Percentiles rank a stretch among this genome's conserved stretches.
These are phyloP conservation scores for Poronia punctata DNA, from an alignment of 495 filamentous ascomycete genomes.

Conservation along the genomic window DNA sequence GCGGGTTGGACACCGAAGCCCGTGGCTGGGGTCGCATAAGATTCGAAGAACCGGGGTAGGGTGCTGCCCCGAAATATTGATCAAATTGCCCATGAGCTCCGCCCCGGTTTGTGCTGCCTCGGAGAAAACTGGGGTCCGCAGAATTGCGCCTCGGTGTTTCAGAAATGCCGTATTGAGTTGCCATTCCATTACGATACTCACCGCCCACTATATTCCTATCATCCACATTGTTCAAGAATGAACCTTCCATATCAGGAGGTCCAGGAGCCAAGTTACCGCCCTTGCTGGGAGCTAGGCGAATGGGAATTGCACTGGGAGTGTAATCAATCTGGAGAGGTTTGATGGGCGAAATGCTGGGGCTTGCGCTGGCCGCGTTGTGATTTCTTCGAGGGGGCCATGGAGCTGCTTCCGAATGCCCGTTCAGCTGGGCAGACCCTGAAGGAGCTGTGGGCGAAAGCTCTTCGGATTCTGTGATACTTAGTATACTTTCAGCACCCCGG, in stretches of 20 bases:
- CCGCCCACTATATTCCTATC: too few species aligned
- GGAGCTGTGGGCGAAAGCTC: slow-evolving; percentile 25
- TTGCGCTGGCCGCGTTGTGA: slow-evolving; percentile 11
- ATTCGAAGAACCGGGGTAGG: slow-evolving; percentile 13
- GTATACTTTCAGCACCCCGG: slow-evolving; percentile 1
- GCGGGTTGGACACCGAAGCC: slow-evolving; percentile 14
- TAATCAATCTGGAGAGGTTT: slow-evolving; percentile 7
- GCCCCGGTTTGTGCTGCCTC: slow-evolving; percentile 12
- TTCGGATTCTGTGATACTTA: slow-evolving; percentile 28
- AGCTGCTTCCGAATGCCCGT: slow-evolving; percentile 10
- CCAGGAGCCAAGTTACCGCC: not conserved
- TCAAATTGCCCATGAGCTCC: too few species aligned
- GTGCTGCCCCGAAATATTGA: slow-evolving; percentile 11
- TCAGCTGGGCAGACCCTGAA: slow-evolving; percentile 17
- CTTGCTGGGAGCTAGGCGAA: slow-evolving; percentile 1
- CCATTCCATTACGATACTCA: too few species aligned
- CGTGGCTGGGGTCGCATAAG: slow-evolving; percentile 12
- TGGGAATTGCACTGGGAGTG: slow-evolving; percentile 6
- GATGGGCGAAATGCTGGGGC: slow-evolving; percentile 17
- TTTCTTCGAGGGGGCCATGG: slow-evolving; percentile 12
- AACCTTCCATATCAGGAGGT: not conserved
- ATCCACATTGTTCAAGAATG: too few species aligned
- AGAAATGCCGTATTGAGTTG: too few species aligned
- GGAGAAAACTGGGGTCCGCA: slow-evolving; percentile 13
- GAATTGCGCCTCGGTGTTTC: slow-evolving; percentile 18